phyloP scores from a whole-genome alignment of 129 eudicot genomes.

The Calendula officinalis region DNA sequence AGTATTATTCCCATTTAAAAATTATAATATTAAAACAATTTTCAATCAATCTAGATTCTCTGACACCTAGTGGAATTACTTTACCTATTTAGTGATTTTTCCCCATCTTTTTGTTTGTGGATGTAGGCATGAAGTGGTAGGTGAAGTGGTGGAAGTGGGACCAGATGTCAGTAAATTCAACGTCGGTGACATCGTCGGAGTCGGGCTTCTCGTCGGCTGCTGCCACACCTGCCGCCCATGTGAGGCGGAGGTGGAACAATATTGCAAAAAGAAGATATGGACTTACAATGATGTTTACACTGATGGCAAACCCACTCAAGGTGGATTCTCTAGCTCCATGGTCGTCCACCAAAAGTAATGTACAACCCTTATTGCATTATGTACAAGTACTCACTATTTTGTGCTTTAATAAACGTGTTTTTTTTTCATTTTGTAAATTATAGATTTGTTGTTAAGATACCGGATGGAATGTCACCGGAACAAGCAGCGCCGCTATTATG shows the following conservation, averaged over 20 bases:
- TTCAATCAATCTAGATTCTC: no score
- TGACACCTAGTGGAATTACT: no score
- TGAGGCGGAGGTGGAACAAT: conserved; percentile 59
- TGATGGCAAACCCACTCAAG: conserved; percentile 78
- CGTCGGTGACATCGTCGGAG: conserved; percentile 65
- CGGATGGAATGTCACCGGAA: conserved; percentile 77
- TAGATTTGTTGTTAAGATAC: conserved; percentile 88
- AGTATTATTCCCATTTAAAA: not conserved
- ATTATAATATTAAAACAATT: no score
- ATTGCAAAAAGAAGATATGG: conserved; percentile 78
- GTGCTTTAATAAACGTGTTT: no score
- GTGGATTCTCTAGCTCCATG: conserved; percentile 64
- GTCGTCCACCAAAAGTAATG: conserved; percentile 77
- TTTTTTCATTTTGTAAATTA: not conserved
- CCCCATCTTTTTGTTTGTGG: not conserved
- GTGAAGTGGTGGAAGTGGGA: conserved; percentile 79
- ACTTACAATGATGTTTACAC: conserved; percentile 69
- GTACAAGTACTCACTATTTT: not conserved
- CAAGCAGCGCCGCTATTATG: conserved; percentile 94
- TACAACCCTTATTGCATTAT: no score
- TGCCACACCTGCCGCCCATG: conserved; percentile 60
- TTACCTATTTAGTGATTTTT: not conserved
- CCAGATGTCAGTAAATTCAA: conserved; percentile 57
- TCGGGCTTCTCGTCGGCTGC: conserved; percentile 61
- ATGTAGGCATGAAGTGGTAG: conserved; percentile 78